Base-by-base conservation (phyloP, 805 yeast genomes). In the Ascoidea asiatica region DNA sequence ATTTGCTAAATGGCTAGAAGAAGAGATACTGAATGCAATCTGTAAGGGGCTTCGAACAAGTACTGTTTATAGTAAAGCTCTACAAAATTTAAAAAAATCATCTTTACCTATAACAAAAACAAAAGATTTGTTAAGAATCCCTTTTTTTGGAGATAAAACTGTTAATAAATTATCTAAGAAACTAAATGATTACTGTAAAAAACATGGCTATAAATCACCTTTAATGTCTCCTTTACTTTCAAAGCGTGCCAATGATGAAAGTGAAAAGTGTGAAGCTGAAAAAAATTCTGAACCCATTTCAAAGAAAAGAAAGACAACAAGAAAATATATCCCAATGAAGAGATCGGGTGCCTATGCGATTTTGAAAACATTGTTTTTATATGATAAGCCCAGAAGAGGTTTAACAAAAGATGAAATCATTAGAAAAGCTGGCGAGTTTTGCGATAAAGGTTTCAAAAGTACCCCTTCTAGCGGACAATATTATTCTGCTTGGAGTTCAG, bases 331-430 rank as follows among this genome's bases (percentile, higher is more conserved):
- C 0, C 97, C 97, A 0, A 69, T 67, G 41, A 75, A 77, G 48
- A 63, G 89, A 35, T 77, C 92, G 0, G 96, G 96, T 1, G 94
- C 84, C 0, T 89, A 84, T 63, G 95, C 92, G 0, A 81, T 88
- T 6, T 53, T 88, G 18, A 48, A 86, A 18, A 79, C 79, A 0
- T 60, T 88, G 3, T 62, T 67, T 42, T 65, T 73, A 40, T 45
- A 55, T 21, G 87, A 79, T 53, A 57, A 61, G 4, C 53, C 59
- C 1, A 59, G 68, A 19, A 54, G 58, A n/a, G 95, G 95, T 0
- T 54, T 84, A 52, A 68, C 79, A 4, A 81, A 76, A 54, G 75
- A 73, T 8, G 81, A 75, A 37, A 70, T 88, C 5, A 63, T 73
- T 2, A 54, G 66, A 7, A 52, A 58, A 17, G 95, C 84, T 0